Percentiles rank a stretch among this genome's conserved stretches.
Evolutionary conservation across 495 filamentous ascomycete species (phyloP).

Genomic region (Hypomontagnella monticulosa): DNA sequence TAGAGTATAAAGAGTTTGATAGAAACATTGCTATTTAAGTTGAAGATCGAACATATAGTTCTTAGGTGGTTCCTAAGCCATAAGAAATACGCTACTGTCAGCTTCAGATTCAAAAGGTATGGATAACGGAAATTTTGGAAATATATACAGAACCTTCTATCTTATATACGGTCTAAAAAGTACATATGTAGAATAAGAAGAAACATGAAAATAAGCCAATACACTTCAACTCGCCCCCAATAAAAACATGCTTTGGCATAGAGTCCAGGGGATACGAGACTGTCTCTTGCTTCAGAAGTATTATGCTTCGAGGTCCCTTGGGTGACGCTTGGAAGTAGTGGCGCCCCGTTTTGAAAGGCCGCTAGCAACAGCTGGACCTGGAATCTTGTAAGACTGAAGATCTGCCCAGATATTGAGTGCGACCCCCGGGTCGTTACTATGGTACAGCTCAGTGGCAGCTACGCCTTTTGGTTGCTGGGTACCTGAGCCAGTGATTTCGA

Average conservation of each 20-base stretch:
- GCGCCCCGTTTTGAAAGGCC: slow-evolving; percentile 10
- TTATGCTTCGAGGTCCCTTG: slow-evolving; percentile 9
- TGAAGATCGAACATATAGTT: no score
- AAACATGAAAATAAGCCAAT: no score
- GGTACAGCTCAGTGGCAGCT: slow-evolving; percentile 47
- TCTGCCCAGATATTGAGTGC: slow-evolving; percentile 45
- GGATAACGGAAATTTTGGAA: no score
- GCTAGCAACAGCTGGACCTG: slow-evolving; percentile 20
- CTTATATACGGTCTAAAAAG: no score
- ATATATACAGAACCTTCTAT: no score
- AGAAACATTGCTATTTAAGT: no score
- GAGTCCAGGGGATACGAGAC: not conserved
- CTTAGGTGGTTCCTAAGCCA: no score
- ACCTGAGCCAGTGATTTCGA: slow-evolving; percentile 69
- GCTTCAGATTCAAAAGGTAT: no score
- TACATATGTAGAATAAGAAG: no score
- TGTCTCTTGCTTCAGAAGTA: not conserved
- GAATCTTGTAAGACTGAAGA: slow-evolving; percentile 33
- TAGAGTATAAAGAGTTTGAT: no score
- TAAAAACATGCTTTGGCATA: not conserved
- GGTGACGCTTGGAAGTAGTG: slow-evolving; percentile 1
- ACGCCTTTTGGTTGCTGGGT: slow-evolving; percentile 49
- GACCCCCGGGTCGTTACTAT: slow-evolving; percentile 49
- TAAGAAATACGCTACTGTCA: no score
- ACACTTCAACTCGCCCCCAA: no score